Base-by-base conservation (phyloP, 257 asterid species). In the Solanum chiquidenum region DNA sequence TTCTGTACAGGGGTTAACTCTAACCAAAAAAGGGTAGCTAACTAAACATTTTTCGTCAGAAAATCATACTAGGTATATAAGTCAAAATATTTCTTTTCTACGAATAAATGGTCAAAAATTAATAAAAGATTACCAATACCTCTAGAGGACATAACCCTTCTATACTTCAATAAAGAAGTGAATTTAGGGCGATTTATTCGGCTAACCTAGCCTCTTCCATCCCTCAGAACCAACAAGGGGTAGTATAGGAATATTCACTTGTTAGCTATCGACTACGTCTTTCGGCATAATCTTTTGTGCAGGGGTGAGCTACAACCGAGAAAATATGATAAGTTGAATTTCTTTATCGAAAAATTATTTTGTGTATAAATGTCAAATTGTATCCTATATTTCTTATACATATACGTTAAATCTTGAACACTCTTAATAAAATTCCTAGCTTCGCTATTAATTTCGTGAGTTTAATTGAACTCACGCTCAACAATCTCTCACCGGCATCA, bases 401-500 rank as follows among this genome's bases (percentile, higher is more conserved):
- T 72, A 10, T 18, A 4, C 1, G 13, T 72, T 34, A 18, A 34
- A 9, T 34, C 27, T 34, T 18, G 16, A 1, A 72, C 27, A 72
- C 4, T 0, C 27, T 18, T 20, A 0, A 1, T 74, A 14, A 74
- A 74, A 35, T 35, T 35, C 0, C 18, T 35, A 37, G 1, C 6
- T 74, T 21, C 3, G 3, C 9, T n/a, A 35, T 9, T 73, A 1
- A 0, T 73, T 18, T 0, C 0, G 1, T 72, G 8, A 20, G 9
- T 5, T 35, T 1, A 73, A 73, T 38, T 18, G 4, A 35, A 9
- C 18, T 74, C 18, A 72, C 6, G 7, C 20, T 16, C 25, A 2
- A 6, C 5, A 8, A 66, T 25, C 21, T 66, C 35, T 5, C 73
- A 66, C 73, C 20, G 7, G 0, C 35, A 66, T 9, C 10, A 5